A percentile compares a stretch with the other conserved stretches of the same genome.
These are phyloP conservation scores for Geotrichum phurueaensis DNA, from an alignment of 1,139 yeast genomes.

Conservation along the genomic window DNA sequence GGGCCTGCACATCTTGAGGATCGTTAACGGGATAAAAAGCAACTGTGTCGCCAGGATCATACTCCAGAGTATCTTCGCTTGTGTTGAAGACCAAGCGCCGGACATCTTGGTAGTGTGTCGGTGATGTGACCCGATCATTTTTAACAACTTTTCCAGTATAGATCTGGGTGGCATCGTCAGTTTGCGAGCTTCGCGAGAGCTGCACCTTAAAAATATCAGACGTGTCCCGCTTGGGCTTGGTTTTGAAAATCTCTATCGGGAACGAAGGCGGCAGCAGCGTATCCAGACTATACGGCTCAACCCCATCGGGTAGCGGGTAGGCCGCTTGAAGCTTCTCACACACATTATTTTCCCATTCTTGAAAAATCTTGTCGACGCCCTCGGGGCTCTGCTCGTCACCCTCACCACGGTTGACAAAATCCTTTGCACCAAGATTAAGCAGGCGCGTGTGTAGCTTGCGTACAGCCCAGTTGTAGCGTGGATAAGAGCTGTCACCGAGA, in stretches of 20 bases:
- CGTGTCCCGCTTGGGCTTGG: constrained; percentile 32
- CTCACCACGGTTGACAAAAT: constrained; percentile 69
- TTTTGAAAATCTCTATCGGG: constrained; percentile 24
- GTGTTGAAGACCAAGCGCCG: constrained; percentile 51
- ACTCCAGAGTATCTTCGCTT: constrained; percentile 23
- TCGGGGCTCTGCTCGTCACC: constrained; percentile 81
- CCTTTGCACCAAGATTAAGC: constrained; percentile 73
- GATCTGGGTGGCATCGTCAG: constrained; percentile 21
- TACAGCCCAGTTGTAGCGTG: constrained; percentile 77
- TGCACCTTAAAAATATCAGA: constrained; percentile 27
- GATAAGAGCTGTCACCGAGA: constrained; percentile 90
- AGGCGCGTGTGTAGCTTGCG: constrained; percentile 74
- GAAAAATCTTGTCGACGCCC: constrained; percentile 72
- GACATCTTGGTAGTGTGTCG: constrained; percentile 86
- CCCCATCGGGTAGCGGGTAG: constrained; percentile 28
- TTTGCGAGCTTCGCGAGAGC: constrained; percentile 26
- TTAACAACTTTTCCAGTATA: constrained; percentile 40
- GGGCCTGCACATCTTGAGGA: constrained; percentile 53
- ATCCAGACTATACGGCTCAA: constrained; percentile 10
- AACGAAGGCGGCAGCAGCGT: constrained; percentile 42
- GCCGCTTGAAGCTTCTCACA: constrained; percentile 39
- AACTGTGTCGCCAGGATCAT: constrained; percentile 71
- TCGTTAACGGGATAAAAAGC: constrained; percentile 73
- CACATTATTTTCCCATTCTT: constrained; percentile 64
- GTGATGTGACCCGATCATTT: constrained; percentile 58